Conservation (phyloP, 352 stramenopile species). For the Phytopythium aichiense region DNA sequence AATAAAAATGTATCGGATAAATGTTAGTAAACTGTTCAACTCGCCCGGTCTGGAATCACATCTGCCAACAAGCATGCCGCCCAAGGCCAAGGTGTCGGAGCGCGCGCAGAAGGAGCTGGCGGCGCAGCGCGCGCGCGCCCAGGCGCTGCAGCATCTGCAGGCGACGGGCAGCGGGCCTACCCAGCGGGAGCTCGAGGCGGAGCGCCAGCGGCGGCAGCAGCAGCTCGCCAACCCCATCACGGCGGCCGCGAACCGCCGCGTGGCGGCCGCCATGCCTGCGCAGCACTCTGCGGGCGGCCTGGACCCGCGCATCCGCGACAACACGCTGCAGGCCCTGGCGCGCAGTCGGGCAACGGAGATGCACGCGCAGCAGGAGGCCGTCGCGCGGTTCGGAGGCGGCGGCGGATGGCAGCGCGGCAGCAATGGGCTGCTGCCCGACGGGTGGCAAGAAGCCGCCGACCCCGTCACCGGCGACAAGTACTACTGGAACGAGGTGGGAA, state of each 20-base stretch:
- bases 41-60: neutral
- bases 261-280: slow-evolving; percentile 9
- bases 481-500: slow-evolving; percentile 75
- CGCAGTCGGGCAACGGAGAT: slow-evolving; percentile 38
- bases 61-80: slow-evolving; percentile 14
- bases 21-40: neutral
- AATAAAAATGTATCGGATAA: neutral
- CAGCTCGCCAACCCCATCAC: slow-evolving; percentile 49
- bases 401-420: slow-evolving; percentile 5
- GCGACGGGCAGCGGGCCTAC: slow-evolving; percentile 61
- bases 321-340: slow-evolving; percentile 69
- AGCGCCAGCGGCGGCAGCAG: slow-evolving; percentile 52
- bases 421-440: slow-evolving; percentile 25
- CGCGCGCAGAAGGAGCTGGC: slow-evolving; percentile 55
- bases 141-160: slow-evolving; percentile 59
- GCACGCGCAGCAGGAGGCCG: slow-evolving; percentile 23
- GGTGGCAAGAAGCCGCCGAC: slow-evolving; percentile 56
- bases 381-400: slow-evolving; percentile 14
- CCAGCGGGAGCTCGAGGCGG: slow-evolving; percentile 52
- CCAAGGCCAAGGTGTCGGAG: slow-evolving; percentile 27
- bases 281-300: slow-evolving; percentile 16
- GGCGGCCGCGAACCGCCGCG: slow-evolving; percentile 30
- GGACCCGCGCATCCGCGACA: slow-evolving; percentile 58
- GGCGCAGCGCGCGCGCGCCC: slow-evolving; percentile 56
- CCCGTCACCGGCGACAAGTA: slow-evolving; percentile 50